phyloP scores from a whole-genome alignment of 257 asterid species.

The Solanum ossicruentum region DNA sequence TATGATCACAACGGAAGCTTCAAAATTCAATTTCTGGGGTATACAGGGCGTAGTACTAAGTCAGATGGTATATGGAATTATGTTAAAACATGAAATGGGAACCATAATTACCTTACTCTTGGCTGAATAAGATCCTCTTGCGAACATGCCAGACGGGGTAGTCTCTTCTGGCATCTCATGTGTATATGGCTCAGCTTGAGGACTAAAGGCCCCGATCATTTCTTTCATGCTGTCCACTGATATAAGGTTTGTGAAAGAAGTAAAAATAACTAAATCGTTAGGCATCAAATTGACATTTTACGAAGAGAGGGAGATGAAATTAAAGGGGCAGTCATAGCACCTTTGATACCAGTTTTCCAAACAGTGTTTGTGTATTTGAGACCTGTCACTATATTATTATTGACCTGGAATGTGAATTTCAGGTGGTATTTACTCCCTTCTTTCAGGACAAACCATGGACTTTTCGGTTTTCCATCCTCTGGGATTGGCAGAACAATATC shows the following conservation, averaged over 20 bases:
- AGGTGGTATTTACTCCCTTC: conserved; percentile 61
- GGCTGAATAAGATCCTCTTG: conserved; percentile 87
- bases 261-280: neutral
- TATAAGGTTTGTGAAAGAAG: neutral
- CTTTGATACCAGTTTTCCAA: conserved; percentile 72
- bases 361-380: conserved; percentile 58
- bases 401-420: conserved; percentile 44
- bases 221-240: conserved; percentile 84
- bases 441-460: conserved; percentile 61
- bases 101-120: conserved; percentile 52
- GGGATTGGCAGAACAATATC: conserved; percentile 47
- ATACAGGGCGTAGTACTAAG: neutral
- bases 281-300: neutral
- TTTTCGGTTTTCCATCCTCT: conserved; percentile 44
- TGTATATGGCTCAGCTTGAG: conserved; percentile 72
- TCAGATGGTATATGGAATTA: neutral
- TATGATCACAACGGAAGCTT: neutral
- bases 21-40: neutral
- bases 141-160: conserved; percentile 89
- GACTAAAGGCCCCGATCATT: conserved; percentile 98
- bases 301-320: neutral
- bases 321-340: conserved; percentile 8
- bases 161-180: conserved; percentile 93
- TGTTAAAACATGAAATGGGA: neutral
- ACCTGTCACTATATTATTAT: conserved; percentile 62